Evolutionary conservation across 78 protist species (phyloP), one percentile per base, ranked within the genome.

Genomic region (Polysphondylium violaceum): DNA sequence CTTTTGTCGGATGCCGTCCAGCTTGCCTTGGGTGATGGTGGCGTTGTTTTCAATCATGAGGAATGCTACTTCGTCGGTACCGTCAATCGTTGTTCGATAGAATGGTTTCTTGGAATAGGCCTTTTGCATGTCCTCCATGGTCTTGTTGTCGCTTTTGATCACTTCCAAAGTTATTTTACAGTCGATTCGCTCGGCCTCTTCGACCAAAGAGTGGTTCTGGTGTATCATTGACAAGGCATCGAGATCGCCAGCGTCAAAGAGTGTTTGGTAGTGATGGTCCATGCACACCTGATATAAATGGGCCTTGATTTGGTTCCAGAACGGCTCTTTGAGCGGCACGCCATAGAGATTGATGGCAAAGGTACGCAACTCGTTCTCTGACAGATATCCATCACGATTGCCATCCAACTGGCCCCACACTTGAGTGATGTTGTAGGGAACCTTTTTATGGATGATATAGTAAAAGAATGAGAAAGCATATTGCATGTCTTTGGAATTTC

Each of bases 401-500:
- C 33, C 41, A 61, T 97, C 99, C 17, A 95, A 12, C 17, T 83
- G 51, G 25, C 51, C 44, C 77, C 94, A 98, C 16, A 87, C 17
- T 25, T 40, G 7, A 47, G 12, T 31, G 27, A 61, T 4, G 11
- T 94, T 55, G 17, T 76, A 74, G 0, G 38, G 33, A 19, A 9
- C 8, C 76, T 33, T 43, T 11, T 87, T 94, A 23, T 94, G 75
- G 53, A 95, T 96, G 29, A 98, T 6, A 29, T 58, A 96, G 79
- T 97, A 98, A 21, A 95, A 90, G 74, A 97, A 96, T 29, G 98
- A 85, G 51, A 98, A 98, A 14, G 97, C 94, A 51, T 77, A 97
- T 77, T 98, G 99, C 98, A 98, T 97, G 76, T 98, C 98, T 47
- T 35, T 23, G 6, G 90, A 43, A 29, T 35, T 2, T 8, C 99